Conservation (phyloP, 2,329 filamentous ascomycete genomes). For the Fusarium brachygibbosum region DNA sequence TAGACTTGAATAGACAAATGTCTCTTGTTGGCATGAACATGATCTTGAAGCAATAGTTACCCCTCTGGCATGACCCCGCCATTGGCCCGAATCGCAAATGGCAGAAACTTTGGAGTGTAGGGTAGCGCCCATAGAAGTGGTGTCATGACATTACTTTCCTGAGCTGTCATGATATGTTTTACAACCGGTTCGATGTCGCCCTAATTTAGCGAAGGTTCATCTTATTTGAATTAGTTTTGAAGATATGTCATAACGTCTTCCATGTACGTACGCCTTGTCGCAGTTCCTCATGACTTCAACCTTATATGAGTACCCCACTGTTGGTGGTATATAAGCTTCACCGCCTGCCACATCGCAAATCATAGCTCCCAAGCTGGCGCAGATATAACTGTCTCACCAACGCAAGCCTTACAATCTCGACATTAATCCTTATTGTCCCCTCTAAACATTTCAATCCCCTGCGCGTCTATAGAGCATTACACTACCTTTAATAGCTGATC, state of each 20-base stretch:
- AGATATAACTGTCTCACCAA: background rate
- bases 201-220: background rate
- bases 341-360: conserved; percentile 18
- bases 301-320: conserved; percentile 1
- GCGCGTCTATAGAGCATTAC: background rate
- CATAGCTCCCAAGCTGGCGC: background rate
- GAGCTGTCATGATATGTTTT: conserved; percentile 18
- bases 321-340: conserved; percentile 1
- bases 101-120: conserved; percentile 6
- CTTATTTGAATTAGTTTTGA: background rate
- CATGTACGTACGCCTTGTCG: background rate
- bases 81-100: conserved; percentile 11
- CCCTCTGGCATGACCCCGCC: conserved; percentile 46
- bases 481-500: background rate
- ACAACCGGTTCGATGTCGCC: background rate
- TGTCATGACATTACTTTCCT: conserved; percentile 16
- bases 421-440: background rate
- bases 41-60: conserved; percentile 10
- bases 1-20: conserved; percentile 3
- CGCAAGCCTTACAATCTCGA: background rate
- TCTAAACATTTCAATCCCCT: background rate
- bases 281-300: background rate
- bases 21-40: background rate
- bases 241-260: background rate
- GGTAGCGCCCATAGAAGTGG: conserved; percentile 1